Base-by-base conservation (phyloP, 768 basidiomycete genomes). In the Pulveroboletus frians region DNA sequence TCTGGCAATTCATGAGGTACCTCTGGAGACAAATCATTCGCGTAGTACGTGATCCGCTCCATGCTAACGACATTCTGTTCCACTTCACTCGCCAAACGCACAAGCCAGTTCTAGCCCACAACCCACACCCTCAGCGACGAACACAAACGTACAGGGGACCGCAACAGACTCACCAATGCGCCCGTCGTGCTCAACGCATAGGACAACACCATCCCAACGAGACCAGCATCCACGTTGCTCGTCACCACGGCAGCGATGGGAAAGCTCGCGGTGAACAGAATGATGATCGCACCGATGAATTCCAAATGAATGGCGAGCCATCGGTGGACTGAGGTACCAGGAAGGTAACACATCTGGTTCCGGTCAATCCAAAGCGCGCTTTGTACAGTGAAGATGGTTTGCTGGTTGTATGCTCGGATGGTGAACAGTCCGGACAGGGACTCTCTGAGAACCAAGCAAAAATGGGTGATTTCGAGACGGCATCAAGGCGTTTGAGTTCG, bases 21-120 rank as follows among this genome's bases (percentile, higher is more conserved):
- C 67, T 97, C 94, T 0, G 83, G 73, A 15, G 73, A 59, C 15
- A 95, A 73, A 7, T 84, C 73, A 23, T 59, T 67, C 2, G 82
- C 83, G 59, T 96, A 94, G 58, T 93, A 84, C 23, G 88, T 65
- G 45, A 94, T 85, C 5, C 92, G 83, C 64, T 95, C 92, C 14
- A 91, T 86, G 59, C 88, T 89, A 51, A 92, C 89, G 58, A 92
- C 84, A 56, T 89, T 90, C 58, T 92, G 88, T 62, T 95, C 92
- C 11, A 92, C 88, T 65, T 94, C 92, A 58, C 84, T 87, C 3
- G 86, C 83, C 13, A 83, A 83, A 27, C 88, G 79, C 23, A 91
- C 88, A 6, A 90, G 74, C 87, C 87, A 88, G 59, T 89, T 88
- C 84, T 88, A 32, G 36, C 26, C 30, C 20, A 37, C 27, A 26